Evolutionary conservation across 2,329 filamentous ascomycete genomes (phyloP), one percentile per base, ranked within the genome.

Genomic region (Didymella pomorum): DNA sequence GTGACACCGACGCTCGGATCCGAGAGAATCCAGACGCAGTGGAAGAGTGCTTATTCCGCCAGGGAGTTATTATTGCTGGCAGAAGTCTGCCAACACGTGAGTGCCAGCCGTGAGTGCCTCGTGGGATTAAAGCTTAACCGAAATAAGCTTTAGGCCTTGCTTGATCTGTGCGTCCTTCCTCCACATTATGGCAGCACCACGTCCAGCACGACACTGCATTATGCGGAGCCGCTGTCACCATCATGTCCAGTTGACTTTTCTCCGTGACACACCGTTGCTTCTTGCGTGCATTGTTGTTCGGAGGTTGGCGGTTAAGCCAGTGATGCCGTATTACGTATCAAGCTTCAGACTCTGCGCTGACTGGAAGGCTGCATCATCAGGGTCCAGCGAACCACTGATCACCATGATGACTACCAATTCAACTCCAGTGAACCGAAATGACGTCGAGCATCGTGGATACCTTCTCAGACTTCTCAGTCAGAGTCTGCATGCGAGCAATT

Each of bases 261-360:
- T 28, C 26, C 7, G 26, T 8, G 10, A 10, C 26, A 28, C 26
- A 8, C 7, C 26, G 10, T 11, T 12, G 28, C 18, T 31, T 11
- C 25, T 11, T 28, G 28, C 14, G 29, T 29, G 43, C 23, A 43
- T 21, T 12, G n/a, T 6, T 23, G n/a, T 6, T 23, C 49, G 49
- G 44, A 18, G 37, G 16, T 18, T 26, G 28, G 55, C 43, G 48
- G 55, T 20, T 18, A 18, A 39, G 29, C 50, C n/a, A 51, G 42
- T 60, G 57, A 60, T 43, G 57, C 44, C 21, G 12, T 11, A 56
- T 60, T 60, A 60, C 57, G 57, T 60, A 60, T 28, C 52, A 23
- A 48, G 37, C 33, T 28, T 53, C 42, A 21, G 25, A 31, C 45
- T 51, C 55, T 21, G 46, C 20, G 8, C 25, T n/a, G n/a, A n/a